phyloP scores from a whole-genome alignment of 805 yeast genomes.

The Metschnikowia lunata region DNA sequence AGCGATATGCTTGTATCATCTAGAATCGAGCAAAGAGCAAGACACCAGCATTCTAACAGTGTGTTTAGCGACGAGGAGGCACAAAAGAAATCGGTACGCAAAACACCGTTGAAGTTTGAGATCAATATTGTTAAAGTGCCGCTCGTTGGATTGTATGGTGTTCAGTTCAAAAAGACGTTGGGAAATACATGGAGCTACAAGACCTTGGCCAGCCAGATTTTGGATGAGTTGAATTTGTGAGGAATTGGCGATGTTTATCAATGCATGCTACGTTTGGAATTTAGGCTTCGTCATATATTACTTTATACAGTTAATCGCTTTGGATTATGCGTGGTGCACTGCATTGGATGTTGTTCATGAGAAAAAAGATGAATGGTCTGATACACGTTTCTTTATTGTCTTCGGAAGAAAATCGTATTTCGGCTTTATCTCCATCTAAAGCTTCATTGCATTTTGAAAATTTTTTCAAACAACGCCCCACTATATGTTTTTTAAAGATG shows the following conservation, averaged over 20 bases:
- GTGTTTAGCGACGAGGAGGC: constrained; percentile 15
- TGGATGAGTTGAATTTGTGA: constrained; percentile 63
- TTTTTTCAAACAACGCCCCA: too few species aligned
- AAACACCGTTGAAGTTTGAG: constrained; percentile 75
- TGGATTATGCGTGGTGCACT: too few species aligned
- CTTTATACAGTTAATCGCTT: too few species aligned
- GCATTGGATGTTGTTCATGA: too few species aligned
- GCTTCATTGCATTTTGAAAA: too few species aligned
- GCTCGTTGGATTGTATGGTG: constrained; percentile 83
- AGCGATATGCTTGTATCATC: constrained; percentile 60
- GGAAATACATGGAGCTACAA: constrained; percentile 97
- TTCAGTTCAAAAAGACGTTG: constrained; percentile 86
- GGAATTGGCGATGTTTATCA: background rate
- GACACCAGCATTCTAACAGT: constrained; percentile 30
- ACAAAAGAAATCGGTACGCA: constrained; percentile 12
- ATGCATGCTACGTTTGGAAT: too few species aligned
- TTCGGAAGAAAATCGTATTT: too few species aligned
- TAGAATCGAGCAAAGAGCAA: constrained; percentile 49
- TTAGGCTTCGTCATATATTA: too few species aligned
- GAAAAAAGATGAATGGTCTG: too few species aligned
- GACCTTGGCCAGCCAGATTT: constrained; percentile 79
- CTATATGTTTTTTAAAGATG: too few species aligned
- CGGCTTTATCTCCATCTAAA: too few species aligned
- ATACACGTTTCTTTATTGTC: too few species aligned
- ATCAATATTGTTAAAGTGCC: constrained; percentile 91